Conservation (phyloP, 2,329 filamentous ascomycete species). For the Colletotrichum eleusines region DNA sequence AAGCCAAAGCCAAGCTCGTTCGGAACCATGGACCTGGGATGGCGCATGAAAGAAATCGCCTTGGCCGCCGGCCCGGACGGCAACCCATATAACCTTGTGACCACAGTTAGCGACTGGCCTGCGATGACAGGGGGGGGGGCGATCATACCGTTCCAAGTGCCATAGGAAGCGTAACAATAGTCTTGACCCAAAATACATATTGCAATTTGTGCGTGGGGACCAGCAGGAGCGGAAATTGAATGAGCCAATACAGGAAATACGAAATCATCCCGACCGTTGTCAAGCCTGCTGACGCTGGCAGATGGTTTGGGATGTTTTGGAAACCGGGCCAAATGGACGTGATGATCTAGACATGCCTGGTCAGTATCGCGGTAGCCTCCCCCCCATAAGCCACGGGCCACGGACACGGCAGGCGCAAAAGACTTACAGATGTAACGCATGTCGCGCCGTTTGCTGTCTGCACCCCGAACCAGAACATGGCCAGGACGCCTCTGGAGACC, state of each 20-base stretch:
- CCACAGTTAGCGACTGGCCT: neutral
- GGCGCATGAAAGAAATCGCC: constrained; percentile 44
- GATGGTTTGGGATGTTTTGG: constrained; percentile 52
- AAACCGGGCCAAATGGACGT: constrained; percentile 58
- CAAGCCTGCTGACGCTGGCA: constrained; percentile 51
- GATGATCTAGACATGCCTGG: constrained; percentile 42
- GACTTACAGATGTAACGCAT: constrained; percentile 24
- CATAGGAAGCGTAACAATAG: constrained; percentile 56
- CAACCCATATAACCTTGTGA: constrained; percentile 42
- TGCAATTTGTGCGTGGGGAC: constrained; percentile 59
- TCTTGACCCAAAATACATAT: constrained; percentile 58
- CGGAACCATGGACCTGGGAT: constrained; percentile 53
- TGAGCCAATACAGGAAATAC: constrained; percentile 61
- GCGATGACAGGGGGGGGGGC: no score
- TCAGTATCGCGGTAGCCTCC: neutral
- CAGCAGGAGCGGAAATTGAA: constrained; percentile 56
- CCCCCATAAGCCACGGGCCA: no score
- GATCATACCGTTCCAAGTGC: constrained; percentile 54
- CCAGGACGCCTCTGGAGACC: constrained; percentile 56
- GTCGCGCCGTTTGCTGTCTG: constrained; percentile 50
- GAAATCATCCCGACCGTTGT: constrained; percentile 55
- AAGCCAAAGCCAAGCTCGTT: constrained; percentile 56
- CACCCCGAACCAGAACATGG: constrained; percentile 58
- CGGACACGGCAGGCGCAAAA: neutral
- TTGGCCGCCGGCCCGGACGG: constrained; percentile 40